These are phyloP conservation scores for Picochlorum sp. DNA, from an alignment of 139 green algal genomes.

Conservation along the genomic window DNA sequence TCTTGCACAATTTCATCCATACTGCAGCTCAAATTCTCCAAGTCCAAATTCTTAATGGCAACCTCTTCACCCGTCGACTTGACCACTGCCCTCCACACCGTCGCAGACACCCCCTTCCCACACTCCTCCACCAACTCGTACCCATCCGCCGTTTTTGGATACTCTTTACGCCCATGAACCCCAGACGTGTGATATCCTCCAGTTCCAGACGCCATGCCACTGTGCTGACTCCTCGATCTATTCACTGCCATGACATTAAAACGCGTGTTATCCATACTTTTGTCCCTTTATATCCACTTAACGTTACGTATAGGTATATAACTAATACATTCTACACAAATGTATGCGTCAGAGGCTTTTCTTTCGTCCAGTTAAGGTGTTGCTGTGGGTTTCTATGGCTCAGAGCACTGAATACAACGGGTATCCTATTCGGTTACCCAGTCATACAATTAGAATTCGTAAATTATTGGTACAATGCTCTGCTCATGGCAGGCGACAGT, in stretches of 20 bases:
- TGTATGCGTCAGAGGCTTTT: too few relatives aligned
- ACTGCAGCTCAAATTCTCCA: slow-evolving; percentile 85
- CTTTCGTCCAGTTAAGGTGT: too few relatives aligned
- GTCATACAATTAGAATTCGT: too few relatives aligned
- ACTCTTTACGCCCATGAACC: slow-evolving; percentile 52
- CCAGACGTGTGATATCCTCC: neutral
- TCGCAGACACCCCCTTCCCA: slow-evolving; percentile 84
- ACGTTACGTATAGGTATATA: neutral
- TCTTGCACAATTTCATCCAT: slow-evolving; percentile 93
- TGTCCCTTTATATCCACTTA: neutral
- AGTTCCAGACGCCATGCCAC: neutral
- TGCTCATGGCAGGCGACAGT: too few relatives aligned
- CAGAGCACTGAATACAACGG: too few relatives aligned
- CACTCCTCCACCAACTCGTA: slow-evolving; percentile 93
- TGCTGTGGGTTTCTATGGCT: too few relatives aligned
- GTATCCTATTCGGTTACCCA: too few relatives aligned
- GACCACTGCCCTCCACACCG: slow-evolving; percentile 73
- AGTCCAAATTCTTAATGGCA: slow-evolving; percentile 92
- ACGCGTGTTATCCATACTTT: neutral
- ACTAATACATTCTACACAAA: too few relatives aligned
- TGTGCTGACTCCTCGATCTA: neutral
- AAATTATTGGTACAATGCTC: too few relatives aligned
- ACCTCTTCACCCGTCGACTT: slow-evolving; percentile 63
- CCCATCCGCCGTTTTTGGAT: slow-evolving; percentile 53
- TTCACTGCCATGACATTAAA: neutral